Percentiles rank a stretch among this genome's conserved stretches.
Evolutionary conservation across 2,329 filamentous ascomycete species (phyloP).

Genomic region (Colletotrichum shisoi): DNA sequence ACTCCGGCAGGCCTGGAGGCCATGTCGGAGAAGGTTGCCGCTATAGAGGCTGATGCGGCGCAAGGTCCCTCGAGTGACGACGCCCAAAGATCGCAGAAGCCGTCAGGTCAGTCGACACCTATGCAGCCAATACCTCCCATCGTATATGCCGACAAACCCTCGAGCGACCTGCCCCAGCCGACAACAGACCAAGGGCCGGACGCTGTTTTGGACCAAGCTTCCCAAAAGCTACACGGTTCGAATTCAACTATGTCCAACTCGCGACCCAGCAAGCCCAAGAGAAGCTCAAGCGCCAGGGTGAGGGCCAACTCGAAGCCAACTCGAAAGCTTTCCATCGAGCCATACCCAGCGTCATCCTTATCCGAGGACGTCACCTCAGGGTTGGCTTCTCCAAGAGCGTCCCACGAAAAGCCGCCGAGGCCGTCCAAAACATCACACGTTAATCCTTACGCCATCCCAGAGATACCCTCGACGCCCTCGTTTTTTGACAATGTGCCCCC

Average conservation of each 20-base stretch:
- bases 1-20: slow-evolving; percentile 64
- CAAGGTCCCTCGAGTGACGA: slow-evolving; percentile 27
- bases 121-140: slow-evolving; percentile 26
- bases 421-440: slow-evolving; percentile 45
- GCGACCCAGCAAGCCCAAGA: slow-evolving; percentile 31
- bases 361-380: slow-evolving; percentile 46
- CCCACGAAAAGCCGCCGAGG: slow-evolving; percentile 50
- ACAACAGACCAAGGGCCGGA: slow-evolving; percentile 21
- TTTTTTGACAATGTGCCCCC: slow-evolving; percentile 53
- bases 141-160: slow-evolving; percentile 40
- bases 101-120: slow-evolving; percentile 32
- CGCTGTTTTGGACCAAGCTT: slow-evolving; percentile 20
- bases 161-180: slow-evolving; percentile 28
- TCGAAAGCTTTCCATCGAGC: slow-evolving; percentile 46
- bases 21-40: slow-evolving; percentile 54
- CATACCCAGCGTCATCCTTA: slow-evolving; percentile 42
- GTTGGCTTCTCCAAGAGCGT: slow-evolving; percentile 46
- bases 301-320: slow-evolving; percentile 45
- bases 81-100: slow-evolving; percentile 22
- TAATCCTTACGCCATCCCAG: slow-evolving; percentile 46
- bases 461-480: slow-evolving; percentile 49
- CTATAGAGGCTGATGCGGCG: slow-evolving; percentile 44
- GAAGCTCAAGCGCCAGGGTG: slow-evolving; percentile 42
- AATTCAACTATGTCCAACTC: slow-evolving; percentile 17
- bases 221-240: slow-evolving; percentile 29